Conservation (phyloP, 2,329 filamentous ascomycete genomes). For the Ophiocordyceps camponoti-rufipedis region DNA sequence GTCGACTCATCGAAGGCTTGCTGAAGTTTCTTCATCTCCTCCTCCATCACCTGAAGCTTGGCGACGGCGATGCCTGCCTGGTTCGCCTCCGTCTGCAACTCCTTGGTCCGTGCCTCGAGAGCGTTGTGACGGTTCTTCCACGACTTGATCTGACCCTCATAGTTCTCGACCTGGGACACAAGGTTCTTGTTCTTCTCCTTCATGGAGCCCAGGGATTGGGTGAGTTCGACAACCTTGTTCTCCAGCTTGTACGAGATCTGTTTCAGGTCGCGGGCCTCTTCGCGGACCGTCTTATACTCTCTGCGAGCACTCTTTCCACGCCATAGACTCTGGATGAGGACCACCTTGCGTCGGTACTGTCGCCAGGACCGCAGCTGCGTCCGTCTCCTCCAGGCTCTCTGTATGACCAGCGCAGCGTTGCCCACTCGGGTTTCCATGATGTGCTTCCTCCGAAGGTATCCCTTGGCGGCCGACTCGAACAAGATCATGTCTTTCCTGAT, state of each 20-base stretch:
- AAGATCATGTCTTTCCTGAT: conserved; percentile 72
- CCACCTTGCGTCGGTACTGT: conserved; percentile 73
- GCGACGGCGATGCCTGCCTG: conserved; percentile 92
- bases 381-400: conserved; percentile 75
- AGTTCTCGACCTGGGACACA: conserved; percentile 77
- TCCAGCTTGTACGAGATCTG: conserved; percentile 99
- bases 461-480: conserved; percentile 81
- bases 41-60: conserved; percentile 77
- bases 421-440: conserved; percentile 89
- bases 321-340: conserved; percentile 85
- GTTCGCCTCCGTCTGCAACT: conserved; percentile 90
- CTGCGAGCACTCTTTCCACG: conserved; percentile 65
- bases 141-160: conserved; percentile 88
- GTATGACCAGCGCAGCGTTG: conserved; percentile 79
- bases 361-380: conserved; percentile 66
- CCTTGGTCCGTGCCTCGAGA: conserved; percentile 76
- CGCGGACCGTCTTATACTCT: conserved; percentile 77
- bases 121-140: conserved; percentile 88
- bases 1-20: conserved; percentile 78
- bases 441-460: conserved; percentile 74
- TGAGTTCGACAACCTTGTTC: conserved; percentile 98
- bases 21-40: conserved; percentile 87
- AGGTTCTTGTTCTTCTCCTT: conserved; percentile 90
- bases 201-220: conserved; percentile 78
- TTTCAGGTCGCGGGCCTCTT: conserved; percentile 95